Evolutionary conservation across 148 eudicot species (phyloP), one percentile per base, ranked within the genome.

Genomic region (Rhododendron ferrugineum): DNA sequence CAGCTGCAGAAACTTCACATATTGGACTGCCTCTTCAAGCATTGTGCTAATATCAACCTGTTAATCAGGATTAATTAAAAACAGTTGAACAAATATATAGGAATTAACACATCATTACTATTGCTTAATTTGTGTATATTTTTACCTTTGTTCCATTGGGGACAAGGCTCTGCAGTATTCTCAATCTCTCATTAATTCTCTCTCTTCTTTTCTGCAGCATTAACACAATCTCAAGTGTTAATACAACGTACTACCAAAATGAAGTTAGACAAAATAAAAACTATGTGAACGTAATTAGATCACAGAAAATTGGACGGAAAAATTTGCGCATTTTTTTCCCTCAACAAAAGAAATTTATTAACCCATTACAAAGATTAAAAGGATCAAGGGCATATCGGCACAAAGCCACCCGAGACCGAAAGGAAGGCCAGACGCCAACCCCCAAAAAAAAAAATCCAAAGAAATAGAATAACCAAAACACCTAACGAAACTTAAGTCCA

Each of bases 41-140:
- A 93, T 93, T 86, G 96, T 93, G 86, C 96, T 93, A 37, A 93
- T 92, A 50, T 93, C 96, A 86, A 92, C 94, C 94, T 92, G 84
- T 75, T 62, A 64, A 54, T 85, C n/a, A 74, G 4, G 15, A 32
- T 40, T 40, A 5, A 22, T 58, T 58, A 58, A 28, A 52, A 78
- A 37, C 40, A 62, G 64, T 58, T 66, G 11, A 9, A 11, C 37
- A 70, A 28, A 70, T 26, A 26, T 3, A 34, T 9, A 3, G 8
- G 22, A 4, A 80, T 16, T 52, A 52, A 1, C 32, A 23, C 46
- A 30, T 80, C n/a, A 6, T 46, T 44, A 8, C n/a, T n/a, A 3
- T 22, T 23, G 70, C 16, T 0, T 14, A n/a, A n/a, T n/a, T n/a
- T 50, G 70, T 23, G 15, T 10, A 26, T 5, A 26, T 26, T 37